Evolutionary conservation across 2,329 filamentous ascomycete genomes (phyloP), one percentile per base, ranked within the genome.

Genomic region (Neoarthrinium moseri): DNA sequence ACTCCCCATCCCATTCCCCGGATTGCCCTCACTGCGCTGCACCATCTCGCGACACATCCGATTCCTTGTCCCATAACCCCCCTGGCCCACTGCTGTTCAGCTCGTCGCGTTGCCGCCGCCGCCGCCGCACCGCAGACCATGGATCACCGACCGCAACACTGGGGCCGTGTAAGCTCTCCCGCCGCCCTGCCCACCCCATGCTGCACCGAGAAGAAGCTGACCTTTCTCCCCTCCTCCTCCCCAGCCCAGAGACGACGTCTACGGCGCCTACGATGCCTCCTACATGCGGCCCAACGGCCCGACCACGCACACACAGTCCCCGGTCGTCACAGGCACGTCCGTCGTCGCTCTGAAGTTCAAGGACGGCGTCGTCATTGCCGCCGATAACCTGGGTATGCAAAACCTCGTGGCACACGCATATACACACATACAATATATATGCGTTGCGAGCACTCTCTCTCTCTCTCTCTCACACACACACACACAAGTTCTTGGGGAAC

Each of bases 311-410:
- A 96, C 94, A 45, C 91, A 96, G 72, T 84, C 84, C 24, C 94
- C 94, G 61, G 86, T 95, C 56, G 94, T 99, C 51, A 99, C 94
- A 43, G 94, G 94, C 64, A 97, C 94, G 40, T 97, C 94, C 43
- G 94, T 99, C 53, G 72, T 99, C 47, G 94, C 86, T 54, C 80
- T 96, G 67, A 97, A 97, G 77, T 99, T 91, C 80, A 92, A 91
- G 64, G 89, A 91, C 57, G 94, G 94, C 63, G 91, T 99, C 53
- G 91, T 95, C 61, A 92, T 99, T 67, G 94, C 92, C 43, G 90
- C 94, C 60, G 94, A 99, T 71, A 99, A 97, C 75, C 75, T 99
- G 54, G 91, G 91, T 95, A 76, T 46, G 76, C 58, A n/a, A n/a
- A n/a, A n/a, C n/a, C n/a, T n/a, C n/a, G n/a, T n/a, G n/a, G n/a